These are phyloP conservation scores for Lepidium africanum DNA, from an alignment of 345 rosid genomes.

Conservation along the genomic window DNA sequence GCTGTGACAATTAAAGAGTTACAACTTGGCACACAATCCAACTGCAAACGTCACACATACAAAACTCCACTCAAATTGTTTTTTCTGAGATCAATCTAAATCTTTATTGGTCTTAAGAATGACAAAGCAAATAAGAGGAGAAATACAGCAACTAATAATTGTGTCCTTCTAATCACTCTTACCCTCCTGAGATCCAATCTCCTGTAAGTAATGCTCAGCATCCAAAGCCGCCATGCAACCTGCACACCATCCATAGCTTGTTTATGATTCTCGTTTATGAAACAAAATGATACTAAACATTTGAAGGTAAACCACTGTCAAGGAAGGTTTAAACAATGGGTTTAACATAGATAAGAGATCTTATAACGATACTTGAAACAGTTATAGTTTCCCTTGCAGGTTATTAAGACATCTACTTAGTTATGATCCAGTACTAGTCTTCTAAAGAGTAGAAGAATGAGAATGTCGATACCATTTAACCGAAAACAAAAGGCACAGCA, in stretches of 20 bases:
- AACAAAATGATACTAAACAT: not conserved
- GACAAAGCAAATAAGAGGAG: not conserved
- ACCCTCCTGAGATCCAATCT: slow-evolving; percentile 58
- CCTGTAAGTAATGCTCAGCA: slow-evolving; percentile 93
- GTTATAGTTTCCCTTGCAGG: not conserved
- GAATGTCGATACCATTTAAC: not conserved
- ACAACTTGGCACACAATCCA: slow-evolving; percentile 19
- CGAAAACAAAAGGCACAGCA: not conserved
- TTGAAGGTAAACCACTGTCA: not conserved
- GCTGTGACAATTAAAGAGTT: not conserved
- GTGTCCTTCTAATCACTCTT: slow-evolving; percentile 37
- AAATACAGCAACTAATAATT: not conserved
- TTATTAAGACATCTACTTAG: not conserved
- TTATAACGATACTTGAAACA: too few species aligned
- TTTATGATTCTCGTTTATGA: not conserved
- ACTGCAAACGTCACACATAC: slow-evolving; percentile 20
- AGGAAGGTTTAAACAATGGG: not conserved
- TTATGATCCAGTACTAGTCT: not conserved
- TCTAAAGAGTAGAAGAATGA: not conserved
- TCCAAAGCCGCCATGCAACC: slow-evolving; percentile 99
- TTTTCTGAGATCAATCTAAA: not conserved
- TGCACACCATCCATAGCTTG: slow-evolving; percentile 29
- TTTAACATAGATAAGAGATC: too few species aligned
- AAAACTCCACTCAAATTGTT: not conserved
- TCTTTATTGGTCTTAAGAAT: slow-evolving; percentile 7